A percentile compares a stretch with the other conserved stretches of the same genome.
Conservation (phyloP, 1,139 yeast genomes). For the Hyphopichia khmerensis region DNA sequence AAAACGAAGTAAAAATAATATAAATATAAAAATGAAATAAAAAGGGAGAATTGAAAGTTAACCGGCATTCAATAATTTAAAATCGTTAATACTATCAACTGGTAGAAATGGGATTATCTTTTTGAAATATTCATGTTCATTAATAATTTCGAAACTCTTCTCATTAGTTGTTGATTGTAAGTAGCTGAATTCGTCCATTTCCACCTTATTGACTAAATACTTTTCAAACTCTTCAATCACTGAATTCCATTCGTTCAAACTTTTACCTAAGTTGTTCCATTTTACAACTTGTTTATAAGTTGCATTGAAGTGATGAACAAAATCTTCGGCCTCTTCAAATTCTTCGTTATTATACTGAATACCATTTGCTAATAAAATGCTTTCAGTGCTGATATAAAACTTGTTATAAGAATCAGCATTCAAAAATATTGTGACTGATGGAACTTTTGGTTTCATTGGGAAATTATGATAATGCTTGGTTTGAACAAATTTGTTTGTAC, state of each 20-base stretch:
- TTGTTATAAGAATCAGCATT: conserved; percentile 29
- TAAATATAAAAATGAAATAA: background rate
- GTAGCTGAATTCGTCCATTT: conserved; percentile 32
- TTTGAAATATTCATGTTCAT: conserved; percentile 35
- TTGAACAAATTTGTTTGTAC: background rate
- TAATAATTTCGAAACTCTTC: background rate
- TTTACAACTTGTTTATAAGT: conserved; percentile 11
- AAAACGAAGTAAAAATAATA: background rate
- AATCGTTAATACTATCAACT: conserved; percentile 39
- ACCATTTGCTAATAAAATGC: conserved; percentile 9
- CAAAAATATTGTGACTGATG: conserved; percentile 35
- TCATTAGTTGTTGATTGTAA: conserved; percentile 7
- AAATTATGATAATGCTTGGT: conserved; percentile 5
- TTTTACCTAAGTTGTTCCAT: conserved; percentile 50
- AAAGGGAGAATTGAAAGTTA: conserved; percentile 4
- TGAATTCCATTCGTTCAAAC: conserved; percentile 65
- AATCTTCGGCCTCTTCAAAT: conserved; percentile 4
- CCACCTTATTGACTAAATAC: conserved; percentile 44
- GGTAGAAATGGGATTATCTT: conserved; percentile 42
- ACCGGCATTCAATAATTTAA: conserved; percentile 40
- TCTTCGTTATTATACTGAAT: conserved; percentile 4
- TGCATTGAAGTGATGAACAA: conserved; percentile 4
- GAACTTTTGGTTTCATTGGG: conserved; percentile 30
- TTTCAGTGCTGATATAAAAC: conserved; percentile 34
- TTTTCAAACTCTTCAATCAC: conserved; percentile 59